These are phyloP conservation scores for Metschnikowia hibisci DNA, from an alignment of 805 yeast species.

Conservation along the genomic window DNA sequence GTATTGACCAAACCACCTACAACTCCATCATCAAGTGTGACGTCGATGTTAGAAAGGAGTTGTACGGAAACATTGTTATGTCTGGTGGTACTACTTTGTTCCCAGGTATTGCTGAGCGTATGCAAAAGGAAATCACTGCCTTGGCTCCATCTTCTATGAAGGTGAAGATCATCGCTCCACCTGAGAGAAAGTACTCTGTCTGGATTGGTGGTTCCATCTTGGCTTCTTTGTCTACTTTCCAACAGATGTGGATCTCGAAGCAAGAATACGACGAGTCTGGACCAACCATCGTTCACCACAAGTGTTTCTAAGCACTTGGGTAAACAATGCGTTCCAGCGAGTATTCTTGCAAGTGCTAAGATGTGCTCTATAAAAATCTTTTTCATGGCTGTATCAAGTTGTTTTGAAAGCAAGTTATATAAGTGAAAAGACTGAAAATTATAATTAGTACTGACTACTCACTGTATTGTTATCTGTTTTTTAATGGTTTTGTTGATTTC, in stretches of 20 bases:
- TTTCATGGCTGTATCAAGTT: slow-evolving; percentile 8
- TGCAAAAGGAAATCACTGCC: slow-evolving; percentile 99
- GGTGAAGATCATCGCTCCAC: slow-evolving; percentile 99
- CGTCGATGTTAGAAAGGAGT: slow-evolving; percentile 97
- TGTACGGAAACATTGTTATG: slow-evolving; percentile 98
- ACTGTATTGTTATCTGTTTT: no score
- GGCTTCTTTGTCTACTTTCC: slow-evolving; percentile 98
- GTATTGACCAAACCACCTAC: slow-evolving; percentile 97
- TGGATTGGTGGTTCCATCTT: slow-evolving; percentile 99
- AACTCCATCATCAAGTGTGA: slow-evolving; percentile 98
- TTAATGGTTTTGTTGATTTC: no score
- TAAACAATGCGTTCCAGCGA: slow-evolving; percentile 6
- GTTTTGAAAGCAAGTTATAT: slow-evolving; percentile 17
- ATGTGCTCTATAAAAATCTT: slow-evolving; percentile 11
- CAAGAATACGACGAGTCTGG: slow-evolving; percentile 99
- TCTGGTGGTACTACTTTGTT: slow-evolving; percentile 99
- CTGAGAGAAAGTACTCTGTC: slow-evolving; percentile 98
- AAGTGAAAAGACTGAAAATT: slow-evolving; percentile 11
- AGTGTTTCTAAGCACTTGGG: slow-evolving; percentile 67
- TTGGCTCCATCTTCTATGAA: slow-evolving; percentile 99
- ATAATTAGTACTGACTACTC: slow-evolving; percentile 6
- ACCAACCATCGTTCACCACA: slow-evolving; percentile 97
- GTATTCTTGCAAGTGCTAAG: slow-evolving; percentile 14
- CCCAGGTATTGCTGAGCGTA: slow-evolving; percentile 99
- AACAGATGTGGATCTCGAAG: slow-evolving; percentile 99